phyloP scores from a whole-genome alignment of 208 protist species.

The Crithidia brevicula region DNA sequence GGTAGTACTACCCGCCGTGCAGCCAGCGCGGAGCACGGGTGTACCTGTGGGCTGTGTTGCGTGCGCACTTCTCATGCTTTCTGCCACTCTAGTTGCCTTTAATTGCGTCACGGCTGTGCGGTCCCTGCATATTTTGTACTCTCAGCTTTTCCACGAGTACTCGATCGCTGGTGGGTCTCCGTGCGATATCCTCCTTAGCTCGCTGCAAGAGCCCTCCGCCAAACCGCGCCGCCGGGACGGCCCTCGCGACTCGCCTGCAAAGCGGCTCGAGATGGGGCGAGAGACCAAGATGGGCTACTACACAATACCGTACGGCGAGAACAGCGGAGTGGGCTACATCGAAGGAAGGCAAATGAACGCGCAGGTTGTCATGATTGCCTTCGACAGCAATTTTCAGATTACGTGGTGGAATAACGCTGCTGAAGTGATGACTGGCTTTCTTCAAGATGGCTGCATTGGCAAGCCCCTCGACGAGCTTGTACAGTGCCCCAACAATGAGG shows the following conservation, averaged over 20 bases:
- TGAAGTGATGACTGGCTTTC: constrained; percentile 86
- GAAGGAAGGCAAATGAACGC: constrained; percentile 82
- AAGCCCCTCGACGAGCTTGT: constrained; percentile 88
- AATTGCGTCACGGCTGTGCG: constrained; percentile 49
- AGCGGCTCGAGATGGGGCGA: constrained; percentile 39
- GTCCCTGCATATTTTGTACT: constrained; percentile 63
- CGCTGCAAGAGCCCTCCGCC: constrained; percentile 16
- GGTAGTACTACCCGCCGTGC: constrained; percentile 56
- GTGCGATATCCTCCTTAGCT: constrained; percentile 32
- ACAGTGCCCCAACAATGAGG: constrained; percentile 52
- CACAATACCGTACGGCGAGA: constrained; percentile 69
- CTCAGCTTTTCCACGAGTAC: constrained; percentile 49
- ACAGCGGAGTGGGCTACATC: constrained; percentile 75
- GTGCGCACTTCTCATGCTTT: constrained; percentile 49
- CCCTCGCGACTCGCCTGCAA: constrained; percentile 15
- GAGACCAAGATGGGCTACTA: constrained; percentile 79
- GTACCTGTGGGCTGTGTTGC: constrained; percentile 53
- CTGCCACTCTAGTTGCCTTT: constrained; percentile 37
- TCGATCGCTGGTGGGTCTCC: constrained; percentile 42
- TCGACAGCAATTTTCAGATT: constrained; percentile 76
- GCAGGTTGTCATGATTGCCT: constrained; percentile 91
- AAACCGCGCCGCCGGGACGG: constrained; percentile 28
- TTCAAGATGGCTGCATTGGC: constrained; percentile 79
- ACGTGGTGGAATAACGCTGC: constrained; percentile 88
- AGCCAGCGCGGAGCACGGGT: constrained; percentile 42